These are phyloP conservation scores for Vigna trinervia DNA, from an alignment of 306 rosid species.

Conservation along the genomic window DNA sequence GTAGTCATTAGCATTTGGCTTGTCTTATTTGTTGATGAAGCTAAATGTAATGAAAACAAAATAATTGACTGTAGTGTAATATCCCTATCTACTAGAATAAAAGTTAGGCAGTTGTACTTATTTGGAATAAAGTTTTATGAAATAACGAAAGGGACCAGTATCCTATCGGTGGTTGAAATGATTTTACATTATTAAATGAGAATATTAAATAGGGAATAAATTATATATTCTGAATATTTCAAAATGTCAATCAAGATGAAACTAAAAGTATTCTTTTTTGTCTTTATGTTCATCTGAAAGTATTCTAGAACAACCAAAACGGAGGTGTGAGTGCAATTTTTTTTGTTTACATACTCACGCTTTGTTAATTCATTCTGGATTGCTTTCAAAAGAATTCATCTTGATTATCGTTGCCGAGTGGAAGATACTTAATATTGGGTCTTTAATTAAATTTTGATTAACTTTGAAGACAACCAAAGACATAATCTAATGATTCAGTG, in stretches of 20 bases:
- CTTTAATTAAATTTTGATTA: neutral
- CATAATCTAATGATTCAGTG: too few relatives aligned
- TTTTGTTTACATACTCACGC: neutral
- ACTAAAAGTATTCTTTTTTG: neutral
- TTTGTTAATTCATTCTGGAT: neutral
- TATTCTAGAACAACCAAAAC: too few relatives aligned
- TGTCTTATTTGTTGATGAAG: neutral
- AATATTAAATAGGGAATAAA: neutral
- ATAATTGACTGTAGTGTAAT: too few relatives aligned
- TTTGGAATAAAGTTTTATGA: neutral
- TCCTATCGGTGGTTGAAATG: neutral
- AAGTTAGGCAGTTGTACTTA: neutral
- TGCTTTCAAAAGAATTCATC: neutral
- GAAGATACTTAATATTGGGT: neutral
- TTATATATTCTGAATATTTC: neutral
- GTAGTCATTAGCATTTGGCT: too few relatives aligned
- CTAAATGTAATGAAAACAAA: too few relatives aligned
- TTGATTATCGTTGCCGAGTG: neutral
- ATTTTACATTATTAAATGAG: neutral
- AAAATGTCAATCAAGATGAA: too few relatives aligned
- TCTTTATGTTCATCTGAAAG: too few relatives aligned
- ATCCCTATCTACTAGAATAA: too few relatives aligned
- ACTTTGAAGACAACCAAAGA: neutral
- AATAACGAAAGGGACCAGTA: neutral
- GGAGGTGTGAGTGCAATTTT: too few relatives aligned